These are phyloP conservation scores for Zasmidium cellare DNA, from an alignment of 2,329 filamentous ascomycete species.

Conservation along the genomic window DNA sequence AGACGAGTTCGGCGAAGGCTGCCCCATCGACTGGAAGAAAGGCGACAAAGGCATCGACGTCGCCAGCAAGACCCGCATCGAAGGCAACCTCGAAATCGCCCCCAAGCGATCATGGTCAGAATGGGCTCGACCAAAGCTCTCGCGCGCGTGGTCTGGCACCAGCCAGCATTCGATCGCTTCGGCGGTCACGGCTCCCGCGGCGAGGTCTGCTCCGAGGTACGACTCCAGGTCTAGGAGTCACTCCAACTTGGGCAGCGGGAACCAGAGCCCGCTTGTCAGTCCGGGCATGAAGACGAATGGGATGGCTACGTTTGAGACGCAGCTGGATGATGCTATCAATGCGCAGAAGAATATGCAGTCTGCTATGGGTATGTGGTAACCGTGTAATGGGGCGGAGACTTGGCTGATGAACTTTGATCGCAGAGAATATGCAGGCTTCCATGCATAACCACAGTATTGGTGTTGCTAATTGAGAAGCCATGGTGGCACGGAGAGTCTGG, in stretches of 20 bases:
- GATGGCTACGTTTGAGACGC: slow-evolving; percentile 14
- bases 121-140: slow-evolving; percentile 34
- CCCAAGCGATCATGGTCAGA: slow-evolving; percentile 28
- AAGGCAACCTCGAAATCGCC: slow-evolving; percentile 30
- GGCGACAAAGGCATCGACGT: slow-evolving; percentile 32
- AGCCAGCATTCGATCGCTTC: slow-evolving; percentile 19
- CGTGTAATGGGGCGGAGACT: not conserved
- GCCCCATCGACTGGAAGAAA: slow-evolving; percentile 36
- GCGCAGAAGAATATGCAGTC: slow-evolving; percentile 14
- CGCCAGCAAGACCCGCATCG: slow-evolving; percentile 23
- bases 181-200: slow-evolving; percentile 6
- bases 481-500: no score
- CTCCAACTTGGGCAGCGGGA: slow-evolving; percentile 9
- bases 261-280: slow-evolving; percentile 23
- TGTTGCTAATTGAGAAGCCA: slow-evolving; percentile 17
- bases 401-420: not conserved
- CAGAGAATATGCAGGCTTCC: slow-evolving; percentile 33
- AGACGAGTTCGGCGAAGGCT: slow-evolving; percentile 43
- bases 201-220: slow-evolving; percentile 4
- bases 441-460: slow-evolving; percentile 27
- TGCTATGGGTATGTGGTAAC: not conserved
- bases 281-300: slow-evolving; percentile 19
- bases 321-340: slow-evolving; percentile 28
- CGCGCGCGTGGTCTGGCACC: slow-evolving; percentile 30
- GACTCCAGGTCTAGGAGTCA: slow-evolving; percentile 10